Conservation (phyloP, 768 basidiomycete genomes). For the Pleurotus giganteus region DNA sequence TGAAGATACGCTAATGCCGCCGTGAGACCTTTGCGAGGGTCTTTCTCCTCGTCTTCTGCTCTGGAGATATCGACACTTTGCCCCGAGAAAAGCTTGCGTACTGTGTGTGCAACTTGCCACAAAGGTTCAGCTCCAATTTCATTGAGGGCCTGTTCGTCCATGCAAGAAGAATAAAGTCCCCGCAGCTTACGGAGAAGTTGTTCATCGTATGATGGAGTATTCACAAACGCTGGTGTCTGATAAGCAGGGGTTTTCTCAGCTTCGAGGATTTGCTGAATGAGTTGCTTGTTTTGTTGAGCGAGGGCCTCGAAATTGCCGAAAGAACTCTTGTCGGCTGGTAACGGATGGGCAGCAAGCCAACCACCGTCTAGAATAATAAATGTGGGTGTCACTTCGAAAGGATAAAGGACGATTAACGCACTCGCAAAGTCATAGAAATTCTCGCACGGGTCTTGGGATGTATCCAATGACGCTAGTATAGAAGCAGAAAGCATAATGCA, state of each 20-base stretch:
- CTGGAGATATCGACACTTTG: constrained; percentile 38
- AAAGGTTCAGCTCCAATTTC: constrained; percentile 72
- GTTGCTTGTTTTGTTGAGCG: constrained; percentile 70
- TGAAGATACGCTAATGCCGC: constrained; percentile 84
- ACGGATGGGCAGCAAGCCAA: constrained; percentile 79
- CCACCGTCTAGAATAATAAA: constrained; percentile 62
- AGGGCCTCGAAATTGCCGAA: constrained; percentile 74
- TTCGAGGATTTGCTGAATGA: constrained; percentile 73
- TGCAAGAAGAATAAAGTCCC: constrained; percentile 76
- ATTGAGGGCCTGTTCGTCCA: constrained; percentile 76
- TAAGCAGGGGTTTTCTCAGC: constrained; percentile 33
- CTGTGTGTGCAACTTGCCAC: constrained; percentile 56
- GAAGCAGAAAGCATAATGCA: constrained; percentile 84
- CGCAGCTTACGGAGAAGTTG: constrained; percentile 63
- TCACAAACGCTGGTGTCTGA: constrained; percentile 12
- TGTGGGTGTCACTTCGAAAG: not conserved
- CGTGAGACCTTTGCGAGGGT: constrained; percentile 61
- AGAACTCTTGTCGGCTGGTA: constrained; percentile 82
- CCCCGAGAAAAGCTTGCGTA: constrained; percentile 51
- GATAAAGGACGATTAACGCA: constrained; percentile 33
- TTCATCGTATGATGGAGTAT: constrained; percentile 42
- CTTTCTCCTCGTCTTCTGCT: constrained; percentile 19
- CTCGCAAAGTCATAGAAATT: constrained; percentile 93
- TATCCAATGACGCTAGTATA: constrained; percentile 79
- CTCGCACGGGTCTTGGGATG: constrained; percentile 87